phyloP scores from a whole-genome alignment of 116 monocot species.

The Posidonia oceanica region DNA sequence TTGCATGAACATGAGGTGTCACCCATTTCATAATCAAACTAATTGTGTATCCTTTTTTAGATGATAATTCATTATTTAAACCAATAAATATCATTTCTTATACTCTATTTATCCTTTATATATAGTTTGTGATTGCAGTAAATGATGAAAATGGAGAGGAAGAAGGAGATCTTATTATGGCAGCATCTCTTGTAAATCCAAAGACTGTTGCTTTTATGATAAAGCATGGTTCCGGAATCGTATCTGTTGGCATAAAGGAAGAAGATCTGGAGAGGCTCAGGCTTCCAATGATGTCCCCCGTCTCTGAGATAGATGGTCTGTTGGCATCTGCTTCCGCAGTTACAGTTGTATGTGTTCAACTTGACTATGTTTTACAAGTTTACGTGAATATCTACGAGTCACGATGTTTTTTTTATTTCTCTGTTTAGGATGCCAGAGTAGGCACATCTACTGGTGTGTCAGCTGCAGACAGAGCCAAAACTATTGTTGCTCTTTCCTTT shows the following conservation, averaged over 20 bases:
- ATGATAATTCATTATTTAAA: no score
- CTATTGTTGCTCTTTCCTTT: conserved; percentile 55
- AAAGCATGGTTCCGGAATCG: conserved; percentile 72
- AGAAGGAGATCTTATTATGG: conserved; percentile 78
- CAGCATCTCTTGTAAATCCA: conserved; percentile 50
- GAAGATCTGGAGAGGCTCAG: conserved; percentile 59
- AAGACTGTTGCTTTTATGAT: conserved; percentile 65
- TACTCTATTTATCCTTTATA: background rate
- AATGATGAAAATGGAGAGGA: conserved; percentile 68
- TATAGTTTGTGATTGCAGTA: conserved; percentile 83
- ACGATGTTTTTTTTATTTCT: background rate
- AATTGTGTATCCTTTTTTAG: no score
- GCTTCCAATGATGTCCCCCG: conserved; percentile 63
- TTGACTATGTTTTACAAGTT: background rate
- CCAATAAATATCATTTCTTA: no score
- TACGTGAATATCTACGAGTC: no score
- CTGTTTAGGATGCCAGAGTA: conserved; percentile 50
- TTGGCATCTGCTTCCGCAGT: conserved; percentile 48
- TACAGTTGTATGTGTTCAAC: conserved; percentile 41
- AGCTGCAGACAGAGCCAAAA: conserved; percentile 63
- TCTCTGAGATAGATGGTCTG: conserved; percentile 46
- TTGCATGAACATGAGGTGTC: no score
- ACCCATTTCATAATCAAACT: no score
- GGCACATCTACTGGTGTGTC: conserved; percentile 68
- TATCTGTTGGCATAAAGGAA: conserved; percentile 74